phyloP scores from a whole-genome alignment of 83 land plant genomes.

The Diphasiastrum complanatum region DNA sequence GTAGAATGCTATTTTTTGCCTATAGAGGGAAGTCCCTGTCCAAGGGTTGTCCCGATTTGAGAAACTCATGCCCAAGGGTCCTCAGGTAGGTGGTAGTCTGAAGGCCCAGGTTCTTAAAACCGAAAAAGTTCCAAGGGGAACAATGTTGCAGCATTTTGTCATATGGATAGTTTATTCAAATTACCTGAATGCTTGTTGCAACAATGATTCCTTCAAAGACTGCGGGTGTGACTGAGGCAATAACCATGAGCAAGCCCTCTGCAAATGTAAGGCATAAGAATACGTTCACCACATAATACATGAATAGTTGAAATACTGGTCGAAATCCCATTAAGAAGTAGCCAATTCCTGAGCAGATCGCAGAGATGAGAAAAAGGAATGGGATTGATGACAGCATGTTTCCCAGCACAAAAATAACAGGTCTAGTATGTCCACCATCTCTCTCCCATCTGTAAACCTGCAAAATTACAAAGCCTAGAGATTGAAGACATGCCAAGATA shows the following conservation, averaged over 20 bases:
- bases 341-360: slow-evolving; percentile 1
- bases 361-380: slow-evolving; percentile 5
- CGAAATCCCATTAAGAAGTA: slow-evolving; percentile 18
- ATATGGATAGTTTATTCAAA: not conserved
- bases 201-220: not conserved
- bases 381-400: slow-evolving; percentile 17
- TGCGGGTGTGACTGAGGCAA: not conserved
- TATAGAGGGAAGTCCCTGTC: not conserved
- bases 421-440: not conserved
- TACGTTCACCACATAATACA: slow-evolving; percentile 8
- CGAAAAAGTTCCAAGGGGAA: not conserved
- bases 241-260: slow-evolving; percentile 12
- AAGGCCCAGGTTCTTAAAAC: not conserved
- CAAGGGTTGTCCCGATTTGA: too few species aligned
- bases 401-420: slow-evolving; percentile 10
- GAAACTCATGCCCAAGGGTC: too few species aligned
- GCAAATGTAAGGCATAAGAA: slow-evolving; percentile 3
- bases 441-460: too few species aligned
- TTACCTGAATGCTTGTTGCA: slow-evolving; percentile 9
- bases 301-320: slow-evolving; percentile 1
- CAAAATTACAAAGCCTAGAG: too few species aligned
- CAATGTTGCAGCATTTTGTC: not conserved
- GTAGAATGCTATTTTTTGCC: not conserved
- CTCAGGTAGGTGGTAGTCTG: not conserved
- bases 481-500: too few species aligned